Percentiles rank a stretch among this genome's conserved stretches.
Evolutionary conservation across 495 filamentous ascomycete genomes (phyloP).

Genomic region (Podospora bellae-mahoneyi): DNA sequence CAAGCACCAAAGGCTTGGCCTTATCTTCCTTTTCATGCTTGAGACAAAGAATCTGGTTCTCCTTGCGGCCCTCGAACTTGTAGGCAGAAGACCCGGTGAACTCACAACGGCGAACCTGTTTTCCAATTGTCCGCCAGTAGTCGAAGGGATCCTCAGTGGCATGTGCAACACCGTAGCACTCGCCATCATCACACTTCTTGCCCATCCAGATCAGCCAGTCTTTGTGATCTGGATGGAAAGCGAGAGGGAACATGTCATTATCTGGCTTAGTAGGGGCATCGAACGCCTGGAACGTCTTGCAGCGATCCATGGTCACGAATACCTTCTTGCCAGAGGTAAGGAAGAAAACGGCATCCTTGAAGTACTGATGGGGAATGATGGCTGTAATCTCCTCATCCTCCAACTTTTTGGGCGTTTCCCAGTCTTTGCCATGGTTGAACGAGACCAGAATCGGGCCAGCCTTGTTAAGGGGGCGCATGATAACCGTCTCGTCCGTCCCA

Average conservation of each 20-base stretch:
- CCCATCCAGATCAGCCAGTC: constrained; percentile 94
- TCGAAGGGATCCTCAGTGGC: constrained; percentile 71
- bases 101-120: constrained; percentile 71
- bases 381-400: constrained; percentile 59
- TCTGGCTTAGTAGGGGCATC: constrained; percentile 47
- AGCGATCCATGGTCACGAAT: constrained; percentile 75
- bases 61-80: constrained; percentile 60
- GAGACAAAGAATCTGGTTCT: constrained; percentile 77
- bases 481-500: constrained; percentile 74
- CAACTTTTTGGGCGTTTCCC: constrained; percentile 55
- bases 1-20: constrained; percentile 62
- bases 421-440: constrained; percentile 81
- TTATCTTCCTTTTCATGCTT: constrained; percentile 64
- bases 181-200: constrained; percentile 49
- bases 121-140: constrained; percentile 65
- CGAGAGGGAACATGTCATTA: constrained; percentile 42
- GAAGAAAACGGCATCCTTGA: constrained; percentile 82
- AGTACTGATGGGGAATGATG: constrained; percentile 72
- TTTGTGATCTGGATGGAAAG: constrained; percentile 75
- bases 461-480: constrained; percentile 57
- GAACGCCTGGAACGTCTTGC: constrained; percentile 63
- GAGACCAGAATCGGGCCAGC: constrained; percentile 61
- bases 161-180: constrained; percentile 69
- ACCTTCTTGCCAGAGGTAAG: constrained; percentile 65
- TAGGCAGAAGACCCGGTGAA: constrained; percentile 66